Base-by-base conservation (phyloP, 345 rosid genomes). In the rapeseed (Brassica napus) region DNA sequence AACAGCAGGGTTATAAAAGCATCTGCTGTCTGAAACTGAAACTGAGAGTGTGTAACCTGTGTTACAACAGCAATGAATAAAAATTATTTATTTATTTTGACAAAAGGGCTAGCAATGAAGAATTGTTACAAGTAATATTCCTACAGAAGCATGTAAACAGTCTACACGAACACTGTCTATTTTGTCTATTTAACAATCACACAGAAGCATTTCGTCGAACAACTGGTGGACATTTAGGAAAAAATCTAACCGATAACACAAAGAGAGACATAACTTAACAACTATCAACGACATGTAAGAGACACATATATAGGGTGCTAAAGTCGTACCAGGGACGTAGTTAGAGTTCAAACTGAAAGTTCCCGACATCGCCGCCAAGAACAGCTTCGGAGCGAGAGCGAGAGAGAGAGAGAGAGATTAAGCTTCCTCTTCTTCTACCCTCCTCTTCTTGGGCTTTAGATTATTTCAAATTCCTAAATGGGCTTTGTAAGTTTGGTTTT, bases 21-120 rank as follows among this genome's bases (percentile, higher is more conserved):
- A 80, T 23, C 81, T 84, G 37, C 87, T 80, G 47, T 88, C 90
- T 15, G 84, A 23, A 23, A 23, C 24, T 23, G 24, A 23, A 23
- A 23, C 24, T 23, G 24, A 61, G 69, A 82, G 79, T 77, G 90
- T 87, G 81, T 68, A 86, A 75, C 93, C 97, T 91, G 73, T 26
- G 10, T 71, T 34, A 65, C 15, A 2, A 15, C 47, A 60, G 9
- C 8, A 65, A 71, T 28, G 24, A 23, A 23, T 23, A 23, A 23
- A 23, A 23, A 23, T 23, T 23, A 23, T 23, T 23, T 23, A 23
- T 23, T 23, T 23, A 23, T 23, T 23, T 23, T 23, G 24, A 23
- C 24, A 23, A 23, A 23, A 23, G 24, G 24, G 24, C 24, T 23
- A 23, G 24, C 24, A 23, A 23, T 23, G 24, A 23, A 28, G 31